phyloP scores from a whole-genome alignment of 2,329 filamentous ascomycete genomes.

The Stagonosporopsis tanaceti region DNA sequence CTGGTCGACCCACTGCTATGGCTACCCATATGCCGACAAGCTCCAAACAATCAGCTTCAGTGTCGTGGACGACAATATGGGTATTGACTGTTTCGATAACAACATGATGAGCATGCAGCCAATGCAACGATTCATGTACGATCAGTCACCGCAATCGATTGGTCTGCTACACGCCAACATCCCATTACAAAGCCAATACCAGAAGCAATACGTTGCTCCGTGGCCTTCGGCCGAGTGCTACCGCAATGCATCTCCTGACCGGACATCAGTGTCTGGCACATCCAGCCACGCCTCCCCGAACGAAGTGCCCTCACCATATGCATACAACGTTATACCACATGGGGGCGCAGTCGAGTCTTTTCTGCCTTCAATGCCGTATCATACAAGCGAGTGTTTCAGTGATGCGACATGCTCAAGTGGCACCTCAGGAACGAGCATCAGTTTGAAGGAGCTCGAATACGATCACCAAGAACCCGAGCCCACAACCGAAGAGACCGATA shows the following conservation, averaged over 20 bases:
- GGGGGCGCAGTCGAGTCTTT: conserved; percentile 30
- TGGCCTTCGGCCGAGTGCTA: conserved; percentile 33
- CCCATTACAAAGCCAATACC: conserved; percentile 26
- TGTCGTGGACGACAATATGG: conserved; percentile 29
- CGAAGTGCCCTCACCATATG: conserved; percentile 39
- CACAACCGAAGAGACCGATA: conserved; percentile 36
- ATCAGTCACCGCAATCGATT: conserved; percentile 35
- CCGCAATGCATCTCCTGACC: conserved; percentile 46
- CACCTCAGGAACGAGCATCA: conserved; percentile 31
- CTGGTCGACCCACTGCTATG: conserved; percentile 17
- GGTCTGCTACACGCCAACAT: conserved; percentile 43
- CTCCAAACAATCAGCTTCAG: conserved; percentile 21
- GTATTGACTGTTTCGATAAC: conserved; percentile 28
- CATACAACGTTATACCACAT: conserved; percentile 27
- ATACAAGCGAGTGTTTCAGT: conserved; percentile 25
- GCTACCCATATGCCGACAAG: conserved; percentile 14
- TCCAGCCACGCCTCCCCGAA: conserved; percentile 44
- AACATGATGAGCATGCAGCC: conserved; percentile 36
- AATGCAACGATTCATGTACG: conserved; percentile 48
- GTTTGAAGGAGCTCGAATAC: conserved; percentile 45
- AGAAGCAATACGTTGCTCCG: conserved; percentile 28
- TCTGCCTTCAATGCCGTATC: conserved; percentile 30
- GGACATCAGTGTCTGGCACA: conserved; percentile 41
- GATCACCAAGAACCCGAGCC: conserved; percentile 38
- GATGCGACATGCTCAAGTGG: conserved; percentile 25